Evolutionary conservation across 2,329 filamentous ascomycete genomes (phyloP), one percentile per base, ranked within the genome.

Genomic region (Juglanconis juglandina): DNA sequence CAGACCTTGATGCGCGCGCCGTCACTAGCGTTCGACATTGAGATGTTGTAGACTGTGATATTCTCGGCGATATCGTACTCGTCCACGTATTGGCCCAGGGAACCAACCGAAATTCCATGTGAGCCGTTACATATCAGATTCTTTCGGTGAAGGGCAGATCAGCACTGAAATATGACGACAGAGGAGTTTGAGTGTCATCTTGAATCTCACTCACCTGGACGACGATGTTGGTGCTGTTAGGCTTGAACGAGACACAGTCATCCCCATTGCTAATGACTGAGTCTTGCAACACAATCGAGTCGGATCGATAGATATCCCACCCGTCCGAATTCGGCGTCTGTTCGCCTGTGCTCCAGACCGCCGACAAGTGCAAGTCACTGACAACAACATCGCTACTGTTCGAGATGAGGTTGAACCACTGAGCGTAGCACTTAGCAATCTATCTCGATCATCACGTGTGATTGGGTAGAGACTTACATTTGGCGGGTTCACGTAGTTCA

Each of bases 241-340:
- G 84, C 70, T 87, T 87, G 78, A 87, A 87, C 1, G 81, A 82
- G 11, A 87, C 82, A 54, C 85, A 87, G 67, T 87, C 77, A 65
- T 85, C 82, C n/a, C 81, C 81, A 59, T 84, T 84, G 67, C 82
- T 76, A 63, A 85, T 79, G 14, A 79, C 68, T 1, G 78, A 82
- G 67, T 85, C 79, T 66, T 85, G 81, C 34, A 85, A 82, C 1
- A 83, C 77, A 59, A 85, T 78, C 55, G 81, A 81, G 34, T 71
- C 68, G 6, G 77, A 81, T 13, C 80, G 78, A 65, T 83, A 58
- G 2, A 56, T 63, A 80, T 85, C 62, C 62, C 62, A 63, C 39
- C 62, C 62, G 46, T 63, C 62, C 64, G 85, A 84, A 73, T 83
- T 84, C 4, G 81, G 81, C 3, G 68, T 66, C 64, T 81, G 76